Conservation (phyloP, 306 rosid species). For the Rosa lucieae region DNA sequence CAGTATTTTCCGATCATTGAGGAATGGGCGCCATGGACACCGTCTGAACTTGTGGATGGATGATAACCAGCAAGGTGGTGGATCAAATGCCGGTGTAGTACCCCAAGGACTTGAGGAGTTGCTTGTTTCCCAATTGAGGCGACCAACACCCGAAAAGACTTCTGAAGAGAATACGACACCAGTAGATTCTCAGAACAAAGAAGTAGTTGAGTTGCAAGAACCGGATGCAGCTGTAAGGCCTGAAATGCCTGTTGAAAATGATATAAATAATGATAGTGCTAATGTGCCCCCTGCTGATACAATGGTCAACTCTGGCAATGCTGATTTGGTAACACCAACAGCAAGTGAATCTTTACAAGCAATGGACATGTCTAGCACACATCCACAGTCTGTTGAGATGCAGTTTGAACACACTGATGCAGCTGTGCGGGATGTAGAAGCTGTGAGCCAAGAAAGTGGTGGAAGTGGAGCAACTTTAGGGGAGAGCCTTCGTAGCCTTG, state of each 20-base stretch:
- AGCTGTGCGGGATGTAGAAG: conserved; percentile 85
- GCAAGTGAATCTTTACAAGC: conserved; percentile 48
- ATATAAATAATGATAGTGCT: conserved; percentile 46
- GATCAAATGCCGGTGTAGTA: conserved; percentile 59
- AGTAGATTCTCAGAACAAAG: conserved; percentile 46
- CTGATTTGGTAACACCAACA: conserved; percentile 51
- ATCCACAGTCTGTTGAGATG: conserved; percentile 73
- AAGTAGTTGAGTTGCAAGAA: conserved; percentile 46
- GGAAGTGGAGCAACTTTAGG: conserved; percentile 99
- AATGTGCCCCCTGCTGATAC: conserved; percentile 34
- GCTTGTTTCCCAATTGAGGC: conserved; percentile 85
- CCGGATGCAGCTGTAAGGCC: conserved; percentile 48
- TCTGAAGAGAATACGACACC: conserved; percentile 47
- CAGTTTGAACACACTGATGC: conserved; percentile 81
- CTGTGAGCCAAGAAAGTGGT: conserved; percentile 96
- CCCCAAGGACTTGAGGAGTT: conserved; percentile 92
- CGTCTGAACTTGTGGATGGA: conserved; percentile 83
- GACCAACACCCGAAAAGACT: conserved; percentile 57
- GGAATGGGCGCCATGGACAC: conserved; percentile 95
- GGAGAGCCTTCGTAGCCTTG: conserved; percentile 95
- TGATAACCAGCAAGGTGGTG: conserved; percentile 71
- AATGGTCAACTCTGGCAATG: conserved; percentile 31
- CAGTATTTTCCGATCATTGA: conserved; percentile 77
- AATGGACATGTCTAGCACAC: conserved; percentile 46
- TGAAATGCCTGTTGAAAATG: conserved; percentile 51